Percentiles rank a stretch among this genome's conserved stretches.
Conservation (phyloP, 2,329 filamentous ascomycete species). For the Corniculantispora saksenae region DNA sequence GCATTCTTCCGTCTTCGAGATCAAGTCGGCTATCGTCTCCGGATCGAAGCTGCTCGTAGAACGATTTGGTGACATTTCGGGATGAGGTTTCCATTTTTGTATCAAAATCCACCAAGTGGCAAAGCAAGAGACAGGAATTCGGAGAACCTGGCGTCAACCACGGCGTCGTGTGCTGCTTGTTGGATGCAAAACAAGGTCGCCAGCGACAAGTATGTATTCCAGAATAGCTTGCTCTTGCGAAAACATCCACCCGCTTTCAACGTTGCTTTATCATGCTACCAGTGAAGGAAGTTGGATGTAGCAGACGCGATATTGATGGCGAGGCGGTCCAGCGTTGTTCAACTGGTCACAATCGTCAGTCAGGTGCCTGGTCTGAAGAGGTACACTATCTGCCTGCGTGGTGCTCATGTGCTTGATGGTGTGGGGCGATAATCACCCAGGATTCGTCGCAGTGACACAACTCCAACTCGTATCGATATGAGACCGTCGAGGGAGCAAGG, state of each 20-base stretch:
- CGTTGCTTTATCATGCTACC: conserved; percentile 2
- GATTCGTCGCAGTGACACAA: background rate
- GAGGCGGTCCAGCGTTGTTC: background rate
- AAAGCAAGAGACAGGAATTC: too few species aligned
- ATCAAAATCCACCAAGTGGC: background rate
- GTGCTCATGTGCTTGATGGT: conserved; percentile 3
- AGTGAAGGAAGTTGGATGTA: background rate
- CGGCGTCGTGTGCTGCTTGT: background rate
- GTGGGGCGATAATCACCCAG: background rate
- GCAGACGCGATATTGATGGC: background rate
- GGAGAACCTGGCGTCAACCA: background rate
- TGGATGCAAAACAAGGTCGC: background rate
- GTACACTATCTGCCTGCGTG: background rate
- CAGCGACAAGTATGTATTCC: background rate
- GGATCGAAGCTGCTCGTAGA: conserved; percentile 51
- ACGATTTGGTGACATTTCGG: conserved; percentile 38
- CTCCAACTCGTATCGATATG: background rate
- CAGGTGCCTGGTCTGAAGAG: background rate
- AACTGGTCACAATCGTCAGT: background rate
- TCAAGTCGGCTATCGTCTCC: conserved; percentile 41
- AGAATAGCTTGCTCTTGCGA: background rate
- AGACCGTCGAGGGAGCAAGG: too few species aligned
- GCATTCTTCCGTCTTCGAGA: conserved; percentile 42
- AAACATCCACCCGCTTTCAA: background rate
- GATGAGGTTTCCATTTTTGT: conserved; percentile 21